Conservation (phyloP, 2,329 filamentous ascomycete species). For the Teratosphaeria destructans region DNA sequence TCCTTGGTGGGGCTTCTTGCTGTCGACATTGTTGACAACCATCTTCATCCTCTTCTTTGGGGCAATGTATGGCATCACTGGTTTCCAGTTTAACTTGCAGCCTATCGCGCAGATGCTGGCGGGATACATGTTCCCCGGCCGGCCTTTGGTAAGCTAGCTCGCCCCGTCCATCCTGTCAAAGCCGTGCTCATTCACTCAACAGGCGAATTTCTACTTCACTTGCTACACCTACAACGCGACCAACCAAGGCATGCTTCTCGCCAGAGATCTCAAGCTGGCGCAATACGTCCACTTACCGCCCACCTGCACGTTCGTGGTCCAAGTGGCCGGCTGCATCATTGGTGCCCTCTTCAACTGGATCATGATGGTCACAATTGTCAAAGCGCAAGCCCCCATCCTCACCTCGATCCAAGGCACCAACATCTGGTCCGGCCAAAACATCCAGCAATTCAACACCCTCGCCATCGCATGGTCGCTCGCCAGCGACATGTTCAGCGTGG, state of each 20-base stretch:
- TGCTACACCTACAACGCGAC: constrained; percentile 23
- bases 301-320: constrained; percentile 36
- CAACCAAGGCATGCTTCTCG: constrained; percentile 20
- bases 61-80: constrained; percentile 19
- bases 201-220: constrained; percentile 26
- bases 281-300: constrained; percentile 31
- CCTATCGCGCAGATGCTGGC: constrained; percentile 39
- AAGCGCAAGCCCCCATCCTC: constrained; percentile 34
- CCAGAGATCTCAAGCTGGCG: constrained; percentile 26
- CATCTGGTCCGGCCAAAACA: constrained; percentile 40
- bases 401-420: constrained; percentile 33
- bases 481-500: constrained; percentile 33
- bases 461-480: constrained; percentile 33
- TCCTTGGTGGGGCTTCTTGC: constrained; percentile 25
- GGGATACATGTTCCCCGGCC: constrained; percentile 36
- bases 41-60: constrained; percentile 23
- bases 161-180: neutral
- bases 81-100: constrained; percentile 31
- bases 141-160: neutral
- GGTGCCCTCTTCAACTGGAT: constrained; percentile 36
- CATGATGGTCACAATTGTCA: constrained; percentile 36
- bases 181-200: constrained; percentile 8
- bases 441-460: constrained; percentile 38
- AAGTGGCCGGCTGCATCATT: constrained; percentile 33
- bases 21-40: constrained; percentile 24